Evolutionary conservation across 495 filamentous ascomycete genomes (phyloP).

Genomic region (Xylaria venustula): DNA sequence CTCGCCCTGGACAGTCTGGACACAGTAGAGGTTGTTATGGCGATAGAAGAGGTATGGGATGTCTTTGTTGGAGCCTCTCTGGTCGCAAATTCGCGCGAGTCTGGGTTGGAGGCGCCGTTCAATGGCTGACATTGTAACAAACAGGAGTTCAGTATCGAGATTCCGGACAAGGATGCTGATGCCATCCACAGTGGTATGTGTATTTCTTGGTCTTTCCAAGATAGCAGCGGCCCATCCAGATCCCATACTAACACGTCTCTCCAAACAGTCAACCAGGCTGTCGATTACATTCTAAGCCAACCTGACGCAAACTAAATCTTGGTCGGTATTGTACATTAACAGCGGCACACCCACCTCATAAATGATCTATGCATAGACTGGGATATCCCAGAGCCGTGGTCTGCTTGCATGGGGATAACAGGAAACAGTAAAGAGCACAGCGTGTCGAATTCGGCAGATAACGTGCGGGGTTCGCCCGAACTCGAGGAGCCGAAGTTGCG

Average conservation of each 20-base stretch:
- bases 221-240: neutral
- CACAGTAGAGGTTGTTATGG: conserved; percentile 99
- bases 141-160: conserved; percentile 99
- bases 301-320: conserved; percentile 67
- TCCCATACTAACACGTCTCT: conserved; percentile 16
- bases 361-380: conserved; percentile 20
- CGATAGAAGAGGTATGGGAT: conserved; percentile 89
- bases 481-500: conserved; percentile 15
- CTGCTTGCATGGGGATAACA: neutral
- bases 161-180: conserved; percentile 98
- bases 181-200: conserved; percentile 93
- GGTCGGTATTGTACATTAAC: conserved; percentile 26
- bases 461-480: neutral
- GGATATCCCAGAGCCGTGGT: neutral
- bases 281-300: conserved; percentile 92
- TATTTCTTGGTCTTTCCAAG: neutral
- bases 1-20: conserved; percentile 95
- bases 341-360: conserved; percentile 16
- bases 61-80: neutral
- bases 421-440: neutral
- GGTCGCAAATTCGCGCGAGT: neutral
- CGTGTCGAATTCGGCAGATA: neutral
- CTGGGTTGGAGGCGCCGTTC: neutral
- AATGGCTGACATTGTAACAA: conserved; percentile 30
- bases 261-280: conserved; percentile 83